Evolutionary conservation across 2,329 filamentous ascomycete species (phyloP).

Genomic region (Pseudofabraea citricarpa): DNA sequence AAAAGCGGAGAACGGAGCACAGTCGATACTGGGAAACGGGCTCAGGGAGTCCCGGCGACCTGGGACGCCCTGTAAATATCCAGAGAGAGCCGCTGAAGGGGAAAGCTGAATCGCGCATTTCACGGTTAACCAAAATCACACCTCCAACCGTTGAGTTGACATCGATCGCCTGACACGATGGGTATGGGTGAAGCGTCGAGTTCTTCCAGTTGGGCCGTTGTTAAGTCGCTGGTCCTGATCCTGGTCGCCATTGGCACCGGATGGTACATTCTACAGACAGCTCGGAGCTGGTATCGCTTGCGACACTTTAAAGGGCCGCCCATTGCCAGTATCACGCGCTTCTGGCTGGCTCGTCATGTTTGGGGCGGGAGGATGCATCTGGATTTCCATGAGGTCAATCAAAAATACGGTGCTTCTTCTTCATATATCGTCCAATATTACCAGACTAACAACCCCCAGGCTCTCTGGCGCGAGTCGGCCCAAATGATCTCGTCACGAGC

Average conservation of each 20-base stretch:
- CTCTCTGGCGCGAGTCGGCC: slow-evolving; percentile 34
- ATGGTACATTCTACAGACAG: background rate
- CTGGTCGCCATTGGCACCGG: background rate
- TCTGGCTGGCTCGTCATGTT: slow-evolving; percentile 14
- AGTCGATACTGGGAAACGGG: too few species aligned
- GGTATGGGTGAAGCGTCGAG: background rate
- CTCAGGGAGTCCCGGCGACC: too few species aligned
- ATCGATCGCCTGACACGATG: background rate
- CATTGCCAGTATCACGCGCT: slow-evolving; percentile 10
- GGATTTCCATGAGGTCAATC: slow-evolving; percentile 9
- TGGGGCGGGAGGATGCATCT: slow-evolving; percentile 10
- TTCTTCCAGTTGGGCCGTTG: background rate
- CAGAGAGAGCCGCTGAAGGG: too few species aligned
- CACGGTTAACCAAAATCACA: background rate
- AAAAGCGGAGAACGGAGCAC: too few species aligned
- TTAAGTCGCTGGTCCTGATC: background rate
- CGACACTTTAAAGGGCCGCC: slow-evolving; percentile 14
- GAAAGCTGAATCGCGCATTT: background rate
- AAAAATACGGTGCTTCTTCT: slow-evolving; percentile 12
- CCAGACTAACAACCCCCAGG: slow-evolving; percentile 1
- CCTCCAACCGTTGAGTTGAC: background rate
- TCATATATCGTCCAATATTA: background rate
- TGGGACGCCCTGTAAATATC: too few species aligned
- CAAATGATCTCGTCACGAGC: slow-evolving; percentile 32
- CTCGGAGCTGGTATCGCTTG: slow-evolving; percentile 10